phyloP scores from a whole-genome alignment of 2,329 filamentous ascomycete genomes.

The Ophiostoma ips region DNA sequence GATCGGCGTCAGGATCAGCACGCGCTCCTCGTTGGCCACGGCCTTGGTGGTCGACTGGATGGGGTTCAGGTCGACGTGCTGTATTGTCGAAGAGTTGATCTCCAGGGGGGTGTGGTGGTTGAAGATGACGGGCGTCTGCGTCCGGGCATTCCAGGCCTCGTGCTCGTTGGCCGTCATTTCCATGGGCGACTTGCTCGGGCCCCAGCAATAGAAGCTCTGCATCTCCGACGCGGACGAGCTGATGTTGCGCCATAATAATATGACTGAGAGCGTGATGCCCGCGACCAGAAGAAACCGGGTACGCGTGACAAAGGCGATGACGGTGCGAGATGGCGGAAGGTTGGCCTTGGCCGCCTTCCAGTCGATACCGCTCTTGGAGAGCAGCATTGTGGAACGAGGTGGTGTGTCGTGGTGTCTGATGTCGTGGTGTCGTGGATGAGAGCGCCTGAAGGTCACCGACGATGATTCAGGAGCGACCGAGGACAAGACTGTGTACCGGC shows the following conservation, averaged over 20 bases:
- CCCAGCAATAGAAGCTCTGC: slow-evolving; percentile 98
- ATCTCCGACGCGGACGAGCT: slow-evolving; percentile 70
- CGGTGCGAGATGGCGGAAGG: slow-evolving; percentile 61
- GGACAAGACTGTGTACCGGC: too few species aligned
- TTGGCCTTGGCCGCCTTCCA: slow-evolving; percentile 82
- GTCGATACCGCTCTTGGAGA: slow-evolving; percentile 76
- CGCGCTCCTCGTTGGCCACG: slow-evolving; percentile 64
- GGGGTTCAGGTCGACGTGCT: slow-evolving; percentile 70
- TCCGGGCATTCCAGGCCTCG: slow-evolving; percentile 73
- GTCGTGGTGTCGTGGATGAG: neutral
- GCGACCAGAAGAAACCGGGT: slow-evolving; percentile 66
- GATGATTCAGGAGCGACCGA: neutral
- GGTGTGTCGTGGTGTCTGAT: neutral
- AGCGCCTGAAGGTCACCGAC: too few species aligned
- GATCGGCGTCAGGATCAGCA: slow-evolving; percentile 84
- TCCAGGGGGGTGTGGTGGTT: slow-evolving; percentile 85
- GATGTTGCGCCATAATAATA: slow-evolving; percentile 82
- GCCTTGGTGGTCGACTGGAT: slow-evolving; percentile 72
- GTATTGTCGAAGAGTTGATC: slow-evolving; percentile 68
- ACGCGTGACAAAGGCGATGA: slow-evolving; percentile 57
- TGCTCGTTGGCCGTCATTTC: slow-evolving; percentile 88
- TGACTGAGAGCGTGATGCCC: slow-evolving; percentile 52
- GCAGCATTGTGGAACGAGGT: slow-evolving; percentile 50
- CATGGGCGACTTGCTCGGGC: slow-evolving; percentile 88
- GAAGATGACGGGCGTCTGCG: slow-evolving; percentile 87